Conservation (phyloP, 2,329 filamentous ascomycete species). For the Rhexocercosporidium sp. region DNA sequence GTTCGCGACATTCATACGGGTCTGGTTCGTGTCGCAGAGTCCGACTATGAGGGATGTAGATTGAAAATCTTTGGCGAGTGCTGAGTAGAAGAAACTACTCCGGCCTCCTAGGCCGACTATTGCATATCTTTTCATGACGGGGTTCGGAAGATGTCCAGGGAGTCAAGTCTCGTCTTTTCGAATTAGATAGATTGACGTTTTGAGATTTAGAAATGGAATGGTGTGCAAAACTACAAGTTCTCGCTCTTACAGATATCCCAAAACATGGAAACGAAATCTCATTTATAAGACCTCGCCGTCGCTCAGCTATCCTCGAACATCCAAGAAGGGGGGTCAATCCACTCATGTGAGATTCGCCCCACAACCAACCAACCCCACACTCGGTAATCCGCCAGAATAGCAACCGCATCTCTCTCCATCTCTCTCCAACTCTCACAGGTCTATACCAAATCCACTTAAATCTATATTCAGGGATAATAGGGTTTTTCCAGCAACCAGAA, state of each 20-base stretch:
- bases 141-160: not conserved
- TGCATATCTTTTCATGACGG: conserved; percentile 49
- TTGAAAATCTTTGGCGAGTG: conserved; percentile 58
- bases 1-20: conserved; percentile 63
- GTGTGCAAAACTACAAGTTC: not conserved
- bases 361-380: conserved; percentile 19
- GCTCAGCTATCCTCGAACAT: not conserved
- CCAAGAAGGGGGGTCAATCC: not conserved
- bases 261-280: not conserved
- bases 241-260: not conserved
- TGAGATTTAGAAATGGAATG: not conserved
- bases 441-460: too few relatives aligned
- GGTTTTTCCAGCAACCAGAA: conserved; percentile 28
- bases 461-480: too few relatives aligned
- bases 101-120: conserved; percentile 64
- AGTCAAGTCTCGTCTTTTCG: too few relatives aligned
- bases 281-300: not conserved
- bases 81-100: conserved; percentile 65
- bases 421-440: too few relatives aligned
- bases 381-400: conserved; percentile 15
- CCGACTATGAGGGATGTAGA: conserved; percentile 57
- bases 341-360: conserved; percentile 6
- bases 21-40: conserved; percentile 65
- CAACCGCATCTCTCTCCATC: not conserved
- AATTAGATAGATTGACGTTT: too few relatives aligned